Percentiles rank a stretch among this genome's conserved stretches.
Conservation (phyloP, 2,329 filamentous ascomycete species). For the Pseudocercospora fijiensis region DNA sequence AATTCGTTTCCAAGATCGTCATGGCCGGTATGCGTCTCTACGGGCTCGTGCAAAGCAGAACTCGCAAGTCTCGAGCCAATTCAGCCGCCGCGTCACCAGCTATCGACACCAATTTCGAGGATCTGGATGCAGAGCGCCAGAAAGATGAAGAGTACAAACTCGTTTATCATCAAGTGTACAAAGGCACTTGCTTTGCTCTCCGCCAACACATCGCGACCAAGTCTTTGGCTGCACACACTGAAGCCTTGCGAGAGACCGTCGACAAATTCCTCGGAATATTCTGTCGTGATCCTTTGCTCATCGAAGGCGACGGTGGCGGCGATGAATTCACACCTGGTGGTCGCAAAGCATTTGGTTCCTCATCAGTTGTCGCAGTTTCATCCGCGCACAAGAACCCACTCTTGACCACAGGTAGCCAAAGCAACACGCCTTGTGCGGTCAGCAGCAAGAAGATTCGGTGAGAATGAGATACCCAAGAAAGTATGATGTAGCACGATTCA, state of each 20-base stretch:
- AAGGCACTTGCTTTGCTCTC: constrained; percentile 50
- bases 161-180: constrained; percentile 54
- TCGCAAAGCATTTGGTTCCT: constrained; percentile 33
- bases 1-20: constrained; percentile 50
- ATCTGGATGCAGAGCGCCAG: constrained; percentile 26
- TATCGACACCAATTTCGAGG: constrained; percentile 23
- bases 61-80: constrained; percentile 32
- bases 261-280: constrained; percentile 50
- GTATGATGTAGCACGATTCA: not conserved
- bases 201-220: constrained; percentile 42
- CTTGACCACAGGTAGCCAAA: constrained; percentile 19
- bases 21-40: constrained; percentile 56
- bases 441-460: not conserved
- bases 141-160: constrained; percentile 54
- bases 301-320: constrained; percentile 4
- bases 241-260: constrained; percentile 49
- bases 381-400: constrained; percentile 21
- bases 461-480: constrained; percentile 3
- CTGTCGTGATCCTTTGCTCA: constrained; percentile 44
- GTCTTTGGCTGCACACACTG: constrained; percentile 43
- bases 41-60: constrained; percentile 48
- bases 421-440: constrained; percentile 19
- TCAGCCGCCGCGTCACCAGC: constrained; percentile 24
- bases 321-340: constrained; percentile 36
- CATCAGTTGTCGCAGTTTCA: constrained; percentile 13